Conservation (phyloP, 371 early-diverging fungal species). For the Nematocida minor region DNA sequence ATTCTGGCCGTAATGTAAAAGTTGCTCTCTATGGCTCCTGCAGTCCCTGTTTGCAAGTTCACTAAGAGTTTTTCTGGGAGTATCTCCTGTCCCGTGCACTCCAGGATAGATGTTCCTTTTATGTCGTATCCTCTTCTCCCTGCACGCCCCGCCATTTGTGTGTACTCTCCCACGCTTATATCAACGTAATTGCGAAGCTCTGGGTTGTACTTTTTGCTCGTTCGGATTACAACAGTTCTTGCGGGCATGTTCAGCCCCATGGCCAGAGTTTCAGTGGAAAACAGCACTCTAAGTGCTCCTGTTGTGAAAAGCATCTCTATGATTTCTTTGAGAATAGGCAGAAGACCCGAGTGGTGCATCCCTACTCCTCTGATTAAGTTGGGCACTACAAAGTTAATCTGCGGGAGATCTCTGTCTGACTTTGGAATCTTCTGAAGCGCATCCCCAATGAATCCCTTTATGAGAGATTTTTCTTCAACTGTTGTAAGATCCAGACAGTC, state of each 20-base stretch:
- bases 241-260: slow-evolving; percentile 99
- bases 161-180: slow-evolving; percentile 79
- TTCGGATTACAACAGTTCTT: slow-evolving; percentile 81
- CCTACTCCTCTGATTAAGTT: slow-evolving; percentile 82
- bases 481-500: slow-evolving; percentile 55
- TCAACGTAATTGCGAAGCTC: slow-evolving; percentile 70
- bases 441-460: slow-evolving; percentile 48
- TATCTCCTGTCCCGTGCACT: slow-evolving; percentile 69
- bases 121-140: slow-evolving; percentile 90
- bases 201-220: slow-evolving; percentile 70
- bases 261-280: slow-evolving; percentile 88
- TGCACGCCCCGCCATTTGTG: slow-evolving; percentile 97
- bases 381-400: slow-evolving; percentile 75
- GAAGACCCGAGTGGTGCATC: slow-evolving; percentile 87
- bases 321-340: slow-evolving; percentile 92
- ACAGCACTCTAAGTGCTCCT: slow-evolving; percentile 79
- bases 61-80: slow-evolving; percentile 45
- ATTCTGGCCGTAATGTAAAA: slow-evolving; percentile 61
- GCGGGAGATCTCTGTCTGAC: slow-evolving; percentile 70
- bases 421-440: slow-evolving; percentile 54
- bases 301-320: slow-evolving; percentile 86
- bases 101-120: slow-evolving; percentile 74
- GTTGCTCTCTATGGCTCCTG: slow-evolving; percentile 54
- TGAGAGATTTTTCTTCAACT: slow-evolving; percentile 52
- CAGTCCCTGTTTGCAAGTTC: slow-evolving; percentile 53